Percentiles rank a stretch among this genome's conserved stretches.
These are phyloP conservation scores for Harrya chromipes DNA, from an alignment of 768 basidiomycete genomes.

Conservation along the genomic window DNA sequence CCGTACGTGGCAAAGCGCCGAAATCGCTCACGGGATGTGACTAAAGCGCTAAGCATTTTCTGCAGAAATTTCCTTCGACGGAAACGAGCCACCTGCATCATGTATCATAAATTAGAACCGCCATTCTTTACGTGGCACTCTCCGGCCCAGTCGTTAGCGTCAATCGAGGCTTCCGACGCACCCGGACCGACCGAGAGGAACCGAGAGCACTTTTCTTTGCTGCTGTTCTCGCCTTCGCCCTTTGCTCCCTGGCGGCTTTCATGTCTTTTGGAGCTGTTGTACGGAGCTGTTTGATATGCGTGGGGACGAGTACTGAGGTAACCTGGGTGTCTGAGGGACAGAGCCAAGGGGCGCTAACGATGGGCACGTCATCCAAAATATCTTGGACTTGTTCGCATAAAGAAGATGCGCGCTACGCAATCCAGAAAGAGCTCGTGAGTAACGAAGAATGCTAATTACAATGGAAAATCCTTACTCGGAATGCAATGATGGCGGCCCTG, in stretches of 20 bases:
- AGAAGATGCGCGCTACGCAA: slow-evolving; percentile 41
- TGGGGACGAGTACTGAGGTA: slow-evolving; percentile 48
- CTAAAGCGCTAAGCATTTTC: not conserved
- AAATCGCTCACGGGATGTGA: no score
- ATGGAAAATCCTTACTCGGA: slow-evolving; percentile 52
- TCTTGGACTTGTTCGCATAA: slow-evolving; percentile 33
- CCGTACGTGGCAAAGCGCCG: no score
- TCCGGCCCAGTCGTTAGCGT: slow-evolving; percentile 14
- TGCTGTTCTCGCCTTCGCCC: slow-evolving; percentile 46
- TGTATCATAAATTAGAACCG: no score
- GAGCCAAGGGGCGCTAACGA: slow-evolving; percentile 66
- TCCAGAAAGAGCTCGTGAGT: not conserved
- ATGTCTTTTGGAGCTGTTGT: slow-evolving; percentile 81
- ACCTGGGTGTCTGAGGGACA: slow-evolving; percentile 22
- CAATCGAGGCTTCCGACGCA: slow-evolving; percentile 21
- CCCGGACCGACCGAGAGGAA: slow-evolving; percentile 11
- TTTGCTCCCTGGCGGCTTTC: slow-evolving; percentile 60
- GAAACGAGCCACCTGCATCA: not conserved
- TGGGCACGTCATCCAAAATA: slow-evolving; percentile 49
- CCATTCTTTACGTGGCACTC: not conserved
- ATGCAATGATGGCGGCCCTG: slow-evolving; percentile 60
- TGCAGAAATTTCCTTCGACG: not conserved
- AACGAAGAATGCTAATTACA: not conserved
- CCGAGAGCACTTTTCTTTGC: slow-evolving; percentile 36
- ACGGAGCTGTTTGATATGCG: slow-evolving; percentile 77